These are phyloP conservation scores for Przewalskia tangutica DNA, from an alignment of 257 asterid species.

Conservation along the genomic window DNA sequence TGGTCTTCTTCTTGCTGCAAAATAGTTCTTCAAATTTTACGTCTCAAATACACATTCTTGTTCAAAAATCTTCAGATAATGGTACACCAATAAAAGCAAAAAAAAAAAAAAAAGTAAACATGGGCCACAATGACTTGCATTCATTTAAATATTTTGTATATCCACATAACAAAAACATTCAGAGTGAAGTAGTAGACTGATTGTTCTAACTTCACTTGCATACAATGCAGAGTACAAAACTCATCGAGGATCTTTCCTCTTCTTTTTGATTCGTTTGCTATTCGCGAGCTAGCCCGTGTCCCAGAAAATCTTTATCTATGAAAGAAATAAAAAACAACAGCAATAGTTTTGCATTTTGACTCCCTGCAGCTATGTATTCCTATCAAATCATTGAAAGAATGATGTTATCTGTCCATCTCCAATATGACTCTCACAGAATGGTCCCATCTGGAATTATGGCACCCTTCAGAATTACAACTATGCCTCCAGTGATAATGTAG, in stretches of 20 bases:
- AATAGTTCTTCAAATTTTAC: background rate
- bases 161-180: background rate
- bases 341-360: background rate
- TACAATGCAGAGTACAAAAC: background rate
- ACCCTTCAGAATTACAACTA: constrained; percentile 42
- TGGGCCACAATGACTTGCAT: background rate
- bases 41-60: background rate
- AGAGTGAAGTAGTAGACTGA: background rate
- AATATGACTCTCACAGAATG: constrained; percentile 23
- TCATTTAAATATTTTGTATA: no score
- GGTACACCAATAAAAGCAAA: no score
- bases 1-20: background rate
- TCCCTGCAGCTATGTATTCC: background rate
- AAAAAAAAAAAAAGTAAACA: background rate
- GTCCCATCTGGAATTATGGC: constrained; percentile 63
- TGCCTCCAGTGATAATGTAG: constrained; percentile 49
- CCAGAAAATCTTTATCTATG: background rate
- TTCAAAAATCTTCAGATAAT: no score
- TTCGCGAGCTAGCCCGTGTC: background rate
- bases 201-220: background rate
- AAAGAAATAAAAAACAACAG: background rate
- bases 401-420: background rate
- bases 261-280: background rate
- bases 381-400: background rate
- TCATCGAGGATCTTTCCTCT: background rate